These are phyloP conservation scores for Thalassiosira ordinaria DNA, from an alignment of 352 stramenopile genomes.

Conservation along the genomic window DNA sequence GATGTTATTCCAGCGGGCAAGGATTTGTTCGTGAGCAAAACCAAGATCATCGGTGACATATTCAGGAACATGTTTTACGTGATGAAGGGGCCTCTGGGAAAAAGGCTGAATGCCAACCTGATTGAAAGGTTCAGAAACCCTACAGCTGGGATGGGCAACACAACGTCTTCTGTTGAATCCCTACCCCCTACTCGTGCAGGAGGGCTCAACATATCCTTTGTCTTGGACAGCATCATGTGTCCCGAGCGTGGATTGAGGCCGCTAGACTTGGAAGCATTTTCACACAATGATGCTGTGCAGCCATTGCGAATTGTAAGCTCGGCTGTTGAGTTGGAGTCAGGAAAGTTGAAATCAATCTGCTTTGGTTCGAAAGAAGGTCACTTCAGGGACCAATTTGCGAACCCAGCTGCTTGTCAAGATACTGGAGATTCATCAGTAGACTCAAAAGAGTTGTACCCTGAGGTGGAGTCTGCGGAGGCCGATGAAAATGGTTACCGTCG, in stretches of 20 bases:
- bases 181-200: slow-evolving; percentile 31
- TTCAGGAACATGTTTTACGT: slow-evolving; percentile 55
- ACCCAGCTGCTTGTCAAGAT: slow-evolving; percentile 1
- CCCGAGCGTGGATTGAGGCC: slow-evolving; percentile 66
- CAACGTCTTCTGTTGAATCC: slow-evolving; percentile 20
- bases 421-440: neutral
- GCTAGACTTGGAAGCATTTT: slow-evolving; percentile 79
- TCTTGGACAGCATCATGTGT: slow-evolving; percentile 79
- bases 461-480: slow-evolving; percentile 32
- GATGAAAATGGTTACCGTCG: slow-evolving; percentile 44
- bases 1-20: slow-evolving; percentile 74
- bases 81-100: slow-evolving; percentile 29
- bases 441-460: slow-evolving; percentile 34
- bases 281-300: slow-evolving; percentile 68
- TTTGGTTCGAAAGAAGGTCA: slow-evolving; percentile 75
- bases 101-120: slow-evolving; percentile 35
- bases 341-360: slow-evolving; percentile 58
- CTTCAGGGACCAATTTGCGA: slow-evolving; percentile 52
- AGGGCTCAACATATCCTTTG: slow-evolving; percentile 78
- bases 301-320: slow-evolving; percentile 69
- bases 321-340: slow-evolving; percentile 56
- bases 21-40: slow-evolving; percentile 78
- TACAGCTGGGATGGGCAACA: neutral
- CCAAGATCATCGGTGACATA: slow-evolving; percentile 49
- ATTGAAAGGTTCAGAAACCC: slow-evolving; percentile 36